Percentiles rank a stretch among this genome's conserved stretches.
Evolutionary conservation across 2,329 filamentous ascomycete species (phyloP).

Genomic region (Clonostachys chloroleuca): DNA sequence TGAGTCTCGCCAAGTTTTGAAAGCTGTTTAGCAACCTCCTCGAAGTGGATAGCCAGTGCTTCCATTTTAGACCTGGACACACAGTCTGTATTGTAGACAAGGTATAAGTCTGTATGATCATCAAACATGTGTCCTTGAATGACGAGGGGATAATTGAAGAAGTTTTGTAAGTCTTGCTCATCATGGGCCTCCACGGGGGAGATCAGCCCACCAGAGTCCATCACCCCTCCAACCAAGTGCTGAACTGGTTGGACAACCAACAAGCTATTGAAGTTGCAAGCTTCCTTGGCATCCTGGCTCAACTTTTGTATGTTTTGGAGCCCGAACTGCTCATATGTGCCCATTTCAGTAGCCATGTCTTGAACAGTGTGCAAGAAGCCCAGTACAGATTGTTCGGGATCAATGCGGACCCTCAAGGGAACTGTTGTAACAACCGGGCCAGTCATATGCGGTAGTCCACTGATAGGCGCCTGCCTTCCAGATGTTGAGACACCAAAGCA

Average conservation of each 20-base stretch:
- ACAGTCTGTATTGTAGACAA: slow-evolving; percentile 2
- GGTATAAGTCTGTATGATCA: not conserved
- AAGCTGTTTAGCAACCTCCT: slow-evolving; percentile 7
- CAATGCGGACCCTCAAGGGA: not conserved
- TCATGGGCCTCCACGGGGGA: not conserved
- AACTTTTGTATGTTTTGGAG: slow-evolving; percentile 10
- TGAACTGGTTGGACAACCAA: slow-evolving; percentile 6
- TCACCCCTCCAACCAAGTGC: not conserved
- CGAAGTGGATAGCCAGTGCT: slow-evolving; percentile 7
- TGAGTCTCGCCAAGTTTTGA: not conserved
- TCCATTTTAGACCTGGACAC: slow-evolving; percentile 3
- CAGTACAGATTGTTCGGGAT: not conserved
- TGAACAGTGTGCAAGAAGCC: slow-evolving; percentile 2
- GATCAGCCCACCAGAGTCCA: not conserved
- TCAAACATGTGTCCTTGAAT: not conserved
- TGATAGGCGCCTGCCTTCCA: slow-evolving; percentile 13
- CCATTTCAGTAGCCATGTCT: slow-evolving; percentile 3
- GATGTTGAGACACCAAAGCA: slow-evolving; percentile 15
- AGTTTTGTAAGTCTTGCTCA: slow-evolving; percentile 15
- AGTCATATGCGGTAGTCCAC: slow-evolving; percentile 9
- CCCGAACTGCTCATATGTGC: slow-evolving; percentile 9
- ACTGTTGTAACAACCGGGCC: slow-evolving; percentile 10
- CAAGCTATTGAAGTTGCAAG: slow-evolving; percentile 9
- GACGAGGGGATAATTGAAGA: slow-evolving; percentile 3
- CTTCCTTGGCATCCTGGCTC: slow-evolving; percentile 2